Conservation (phyloP, 2,329 filamentous ascomycete species). For the Rhynchosporium graminicola region DNA sequence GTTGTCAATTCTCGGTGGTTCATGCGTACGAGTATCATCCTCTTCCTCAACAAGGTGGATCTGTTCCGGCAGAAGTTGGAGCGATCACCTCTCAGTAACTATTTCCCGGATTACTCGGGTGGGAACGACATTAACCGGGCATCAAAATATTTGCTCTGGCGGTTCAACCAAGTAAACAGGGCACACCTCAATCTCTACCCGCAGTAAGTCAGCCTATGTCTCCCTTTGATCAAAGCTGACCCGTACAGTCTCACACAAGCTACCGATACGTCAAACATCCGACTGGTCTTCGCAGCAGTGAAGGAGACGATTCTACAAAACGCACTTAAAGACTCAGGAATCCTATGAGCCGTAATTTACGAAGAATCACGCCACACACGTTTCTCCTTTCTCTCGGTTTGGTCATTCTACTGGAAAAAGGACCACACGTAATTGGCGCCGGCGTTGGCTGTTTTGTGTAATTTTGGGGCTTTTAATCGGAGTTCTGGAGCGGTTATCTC, state of each 20-base stretch:
- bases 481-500: constrained; percentile 35
- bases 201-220: constrained; percentile 66
- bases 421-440: constrained; percentile 29
- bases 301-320: constrained; percentile 99
- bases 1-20: constrained; percentile 99
- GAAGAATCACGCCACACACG: constrained; percentile 30
- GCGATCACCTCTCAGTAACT: constrained; percentile 86
- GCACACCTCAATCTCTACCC: constrained; percentile 96
- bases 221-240: constrained; percentile 26
- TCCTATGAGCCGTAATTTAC: constrained; percentile 61
- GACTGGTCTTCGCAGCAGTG: constrained; percentile 94
- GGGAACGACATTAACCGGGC: constrained; percentile 98
- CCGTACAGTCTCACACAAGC: constrained; percentile 87
- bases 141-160: constrained; percentile 95
- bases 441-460: constrained; percentile 33
- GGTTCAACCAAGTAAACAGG: constrained; percentile 97
- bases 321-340: constrained; percentile 95
- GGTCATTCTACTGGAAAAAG: constrained; percentile 23
- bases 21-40: constrained; percentile 96
- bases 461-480: constrained; percentile 23
- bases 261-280: constrained; percentile 97
- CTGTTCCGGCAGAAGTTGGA: constrained; percentile 94
- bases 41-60: constrained; percentile 99
- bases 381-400: constrained; percentile 20
- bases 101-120: constrained; percentile 97